Percentiles rank a stretch among this genome's conserved stretches.
Evolutionary conservation across 805 yeast genomes (phyloP).

Genomic region (Maudiozyma bulderi): DNA sequence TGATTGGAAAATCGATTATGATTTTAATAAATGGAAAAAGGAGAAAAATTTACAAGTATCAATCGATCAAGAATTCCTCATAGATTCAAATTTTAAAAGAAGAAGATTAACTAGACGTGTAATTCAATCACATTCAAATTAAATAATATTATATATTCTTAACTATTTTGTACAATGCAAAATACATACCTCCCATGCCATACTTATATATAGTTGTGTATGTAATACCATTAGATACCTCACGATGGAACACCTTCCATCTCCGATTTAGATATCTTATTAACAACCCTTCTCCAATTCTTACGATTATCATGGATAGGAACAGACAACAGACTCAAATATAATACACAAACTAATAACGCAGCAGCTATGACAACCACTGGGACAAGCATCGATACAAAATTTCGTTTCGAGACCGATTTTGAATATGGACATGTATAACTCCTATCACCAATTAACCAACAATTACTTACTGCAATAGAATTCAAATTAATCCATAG

Average conservation of each 20-base stretch:
- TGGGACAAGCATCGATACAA: slow-evolving; percentile 57
- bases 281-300: slow-evolving; percentile 50
- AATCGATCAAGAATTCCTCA: slow-evolving; percentile 42
- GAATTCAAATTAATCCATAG: slow-evolving; percentile 79
- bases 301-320: slow-evolving; percentile 67
- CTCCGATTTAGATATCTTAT: slow-evolving; percentile 50
- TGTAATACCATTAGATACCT: not conserved
- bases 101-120: slow-evolving; percentile 48
- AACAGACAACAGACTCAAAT: slow-evolving; percentile 46
- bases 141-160: not conserved
- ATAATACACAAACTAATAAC: slow-evolving; percentile 41
- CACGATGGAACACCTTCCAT: slow-evolving; percentile 84
- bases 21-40: slow-evolving; percentile 43
- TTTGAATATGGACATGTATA: slow-evolving; percentile 71
- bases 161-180: not conserved
- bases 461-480: slow-evolving; percentile 61
- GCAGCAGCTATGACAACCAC: slow-evolving; percentile 49
- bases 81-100: slow-evolving; percentile 44
- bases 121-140: slow-evolving; percentile 9
- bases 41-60: slow-evolving; percentile 35
- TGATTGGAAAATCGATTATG: slow-evolving; percentile 56
- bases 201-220: not conserved
- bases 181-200: not conserved
- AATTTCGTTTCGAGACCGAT: slow-evolving; percentile 43
- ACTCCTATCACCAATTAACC: slow-evolving; percentile 76